phyloP scores from a whole-genome alignment of 2,329 filamentous ascomycete genomes.

The Diplocarpon rosae region DNA sequence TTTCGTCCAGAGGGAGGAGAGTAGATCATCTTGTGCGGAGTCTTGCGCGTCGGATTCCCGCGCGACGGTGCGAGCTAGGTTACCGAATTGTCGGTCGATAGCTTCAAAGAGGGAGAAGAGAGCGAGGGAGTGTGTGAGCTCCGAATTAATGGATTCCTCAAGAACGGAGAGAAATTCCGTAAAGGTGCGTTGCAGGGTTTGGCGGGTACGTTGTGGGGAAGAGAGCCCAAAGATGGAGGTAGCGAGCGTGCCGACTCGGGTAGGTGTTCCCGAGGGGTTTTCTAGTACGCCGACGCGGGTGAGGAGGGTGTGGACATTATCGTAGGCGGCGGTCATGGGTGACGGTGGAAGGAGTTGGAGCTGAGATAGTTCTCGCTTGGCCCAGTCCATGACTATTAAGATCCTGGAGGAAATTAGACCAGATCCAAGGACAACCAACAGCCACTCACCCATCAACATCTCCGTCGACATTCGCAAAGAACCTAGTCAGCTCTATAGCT shows the following conservation, averaged over 20 bases:
- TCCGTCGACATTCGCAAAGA: slow-evolving; percentile 87
- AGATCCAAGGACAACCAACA: neutral
- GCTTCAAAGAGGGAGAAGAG: slow-evolving; percentile 86
- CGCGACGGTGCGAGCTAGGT: slow-evolving; percentile 73
- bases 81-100: slow-evolving; percentile 83
- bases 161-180: slow-evolving; percentile 77
- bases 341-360: slow-evolving; percentile 51
- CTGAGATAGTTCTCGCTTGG: slow-evolving; percentile 68
- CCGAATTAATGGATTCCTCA: slow-evolving; percentile 78
- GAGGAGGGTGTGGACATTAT: slow-evolving; percentile 73
- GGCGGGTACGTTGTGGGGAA: slow-evolving; percentile 66
- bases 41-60: slow-evolving; percentile 77
- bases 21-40: slow-evolving; percentile 66
- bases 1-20: slow-evolving; percentile 76
- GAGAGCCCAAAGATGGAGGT: slow-evolving; percentile 71
- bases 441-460: slow-evolving; percentile 67
- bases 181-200: slow-evolving; percentile 76
- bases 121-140: slow-evolving; percentile 67
- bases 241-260: slow-evolving; percentile 55
- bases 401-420: slow-evolving; percentile 43
- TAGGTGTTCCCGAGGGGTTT: slow-evolving; percentile 45
- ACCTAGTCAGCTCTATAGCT: slow-evolving; percentile 75
- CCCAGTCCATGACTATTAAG: slow-evolving; percentile 93
- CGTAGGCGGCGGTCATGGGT: slow-evolving; percentile 60
- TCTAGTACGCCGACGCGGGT: slow-evolving; percentile 52